phyloP scores from a whole-genome alignment of 78 protist species.

The slime mould (Dictyostelium discoideum) region DNA sequence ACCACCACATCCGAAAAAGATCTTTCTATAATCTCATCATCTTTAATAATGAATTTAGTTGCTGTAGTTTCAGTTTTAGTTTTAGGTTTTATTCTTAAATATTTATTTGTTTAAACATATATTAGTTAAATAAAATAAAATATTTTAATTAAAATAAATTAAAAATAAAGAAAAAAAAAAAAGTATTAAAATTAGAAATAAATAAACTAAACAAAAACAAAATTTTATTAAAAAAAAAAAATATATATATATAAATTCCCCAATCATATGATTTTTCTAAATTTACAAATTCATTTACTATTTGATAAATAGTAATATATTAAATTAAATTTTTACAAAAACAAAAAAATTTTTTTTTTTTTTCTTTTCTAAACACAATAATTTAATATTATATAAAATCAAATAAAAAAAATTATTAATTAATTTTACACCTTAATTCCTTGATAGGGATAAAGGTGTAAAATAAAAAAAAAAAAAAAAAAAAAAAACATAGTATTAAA shows the following conservation, averaged over 20 bases:
- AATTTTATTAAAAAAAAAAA: neutral
- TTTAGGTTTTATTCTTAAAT: slow-evolving; percentile 31
- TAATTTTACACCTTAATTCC: too few relatives aligned
- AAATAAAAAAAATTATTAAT: too few relatives aligned
- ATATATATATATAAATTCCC: too few relatives aligned
- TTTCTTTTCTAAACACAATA: too few relatives aligned
- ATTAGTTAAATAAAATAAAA: neutral
- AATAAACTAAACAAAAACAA: neutral
- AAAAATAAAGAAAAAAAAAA: neutral
- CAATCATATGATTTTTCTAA: too few relatives aligned
- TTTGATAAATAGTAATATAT: neutral
- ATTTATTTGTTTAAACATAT: slow-evolving; percentile 4
- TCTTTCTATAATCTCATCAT: neutral
- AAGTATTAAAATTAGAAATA: neutral
- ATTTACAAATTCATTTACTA: too few relatives aligned
- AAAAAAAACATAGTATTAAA: neutral
- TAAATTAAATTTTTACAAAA: neutral
- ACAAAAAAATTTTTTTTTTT: too few relatives aligned
- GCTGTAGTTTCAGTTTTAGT: slow-evolving; percentile 29
- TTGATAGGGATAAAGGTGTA: neutral
- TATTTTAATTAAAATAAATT: neutral
- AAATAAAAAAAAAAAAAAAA: neutral
- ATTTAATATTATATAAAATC: too few relatives aligned
- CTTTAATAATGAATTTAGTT: neutral
- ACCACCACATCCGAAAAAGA: neutral